Base-by-base conservation (phyloP, 1,284 basidiomycete species). In the Irpex sp. region DNA sequence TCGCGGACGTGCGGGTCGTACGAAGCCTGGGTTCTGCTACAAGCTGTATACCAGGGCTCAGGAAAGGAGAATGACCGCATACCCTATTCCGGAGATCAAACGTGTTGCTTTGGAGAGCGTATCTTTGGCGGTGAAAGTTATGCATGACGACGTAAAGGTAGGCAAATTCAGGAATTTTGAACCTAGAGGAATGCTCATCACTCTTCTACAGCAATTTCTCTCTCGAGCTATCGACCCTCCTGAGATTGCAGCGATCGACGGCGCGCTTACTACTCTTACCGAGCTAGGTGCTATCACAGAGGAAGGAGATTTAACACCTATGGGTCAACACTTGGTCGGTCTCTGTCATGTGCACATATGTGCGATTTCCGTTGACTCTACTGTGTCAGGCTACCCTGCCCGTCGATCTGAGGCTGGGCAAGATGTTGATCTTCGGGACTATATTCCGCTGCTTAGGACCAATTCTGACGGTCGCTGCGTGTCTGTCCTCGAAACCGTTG, bases 1-100 rank as follows among this genome's bases (percentile, higher is more conserved):
- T 59, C 81, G 95, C 60, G 96, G 95, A 67, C 86, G 95, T 72
- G 95, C 96, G 0, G 96, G 95, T 33, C 87, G 96, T 67, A 95
- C 92, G 1, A 87, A 88, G 70, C 88, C 92, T 0, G 94, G 94
- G 1, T 76, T 82, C 46, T 93, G 93, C 74, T 95, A 90, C 77
- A 94, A 95, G 74, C 79, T 97, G 2, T 97, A 92, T 74, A 93
- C 92, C 0, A 81, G 85, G 61, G 85, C 84, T 62, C 92, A 93
- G 69, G 88, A 90, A 69, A 80, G 81, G 63, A 81, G 79, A 55
- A 91, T 96, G 90, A 78, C 78, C 1, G 76, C 81, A 9, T 94
- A 92, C 75, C 88, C 93, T 4, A 79, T 89, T 1, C 95, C 95
- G 1, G 95, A 98, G 76, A 97, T 98, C 63, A 81, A 91, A 59